Evolutionary conservation across 2,329 filamentous ascomycete genomes (phyloP), one percentile per base, ranked within the genome.

Genomic region (Fulvia fulva): DNA sequence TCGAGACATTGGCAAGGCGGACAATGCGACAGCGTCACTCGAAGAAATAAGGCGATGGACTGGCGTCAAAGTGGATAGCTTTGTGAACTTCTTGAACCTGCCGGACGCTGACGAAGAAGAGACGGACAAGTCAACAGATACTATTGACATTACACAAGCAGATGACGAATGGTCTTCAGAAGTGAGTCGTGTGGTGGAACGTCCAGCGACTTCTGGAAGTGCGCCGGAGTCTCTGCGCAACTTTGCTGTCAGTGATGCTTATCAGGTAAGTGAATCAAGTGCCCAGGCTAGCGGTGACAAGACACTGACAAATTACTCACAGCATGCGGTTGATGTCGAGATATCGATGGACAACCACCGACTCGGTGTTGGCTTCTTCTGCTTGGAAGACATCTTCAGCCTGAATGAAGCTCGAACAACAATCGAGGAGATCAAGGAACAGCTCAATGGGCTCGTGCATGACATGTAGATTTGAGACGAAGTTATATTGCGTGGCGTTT

Each of bases 11-110:
- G 81, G 80, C 21, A 79, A 65, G 25, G 73, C 74, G 1, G 80
- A 78, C 49, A 84, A 85, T 67, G 80, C 82, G 0, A 76, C 76
- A 1, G 85, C 84, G 0, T 84, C 84, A 1, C 75, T 96, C 1
- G 84, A 83, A 75, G 87, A 96, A 70, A 86, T 96, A 37, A 74
- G 79, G 21, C 73, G 80, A 16, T 96, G 91, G 91, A 93, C 89
- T 0, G 88, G 87, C 0, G 74, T 91, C 1, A 77, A 73, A 55
- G 73, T 96, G 1, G 82, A 89, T 65, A 85, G 82, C 0, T 93
- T 90, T 74, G 85, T 96, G 66, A 97, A 97, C 71, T 94, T 96
- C 63, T 73, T 96, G 19, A 84, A 79, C 53, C 71, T 85, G 5
- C 81, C 81, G 1, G 61, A 65, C 2, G 64, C 67, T 3, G 59